Conservation (phyloP, 148 eudicot genomes). For the Vaccinium darrowii region DNA sequence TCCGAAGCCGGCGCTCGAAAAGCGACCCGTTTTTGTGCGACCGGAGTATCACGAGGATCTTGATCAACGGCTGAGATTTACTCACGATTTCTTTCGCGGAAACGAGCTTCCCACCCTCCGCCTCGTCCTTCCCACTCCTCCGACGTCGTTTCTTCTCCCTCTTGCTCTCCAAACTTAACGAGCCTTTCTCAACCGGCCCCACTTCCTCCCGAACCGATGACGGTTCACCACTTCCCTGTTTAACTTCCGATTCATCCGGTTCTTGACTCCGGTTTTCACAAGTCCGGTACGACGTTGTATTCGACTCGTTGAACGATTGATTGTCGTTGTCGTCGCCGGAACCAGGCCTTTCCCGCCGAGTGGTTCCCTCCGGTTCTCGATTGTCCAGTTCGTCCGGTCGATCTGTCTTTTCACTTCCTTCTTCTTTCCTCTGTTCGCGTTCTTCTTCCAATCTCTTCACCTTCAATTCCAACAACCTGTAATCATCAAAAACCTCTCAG, state of each 20-base stretch:
- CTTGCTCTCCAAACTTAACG: background rate
- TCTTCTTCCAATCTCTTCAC: slow-evolving; percentile 46
- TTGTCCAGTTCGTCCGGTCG: slow-evolving; percentile 26
- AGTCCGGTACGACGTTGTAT: slow-evolving; percentile 26
- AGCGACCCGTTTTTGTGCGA: slow-evolving; percentile 48
- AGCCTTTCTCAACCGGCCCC: slow-evolving; percentile 15
- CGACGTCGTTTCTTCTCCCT: slow-evolving; percentile 35
- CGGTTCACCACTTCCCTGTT: background rate
- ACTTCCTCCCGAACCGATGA: slow-evolving; percentile 6
- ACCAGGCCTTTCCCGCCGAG: slow-evolving; percentile 16
- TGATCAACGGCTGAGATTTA: slow-evolving; percentile 41
- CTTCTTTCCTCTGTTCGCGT: slow-evolving; percentile 20
- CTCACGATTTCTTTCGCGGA: slow-evolving; percentile 31
- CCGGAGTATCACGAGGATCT: slow-evolving; percentile 29
- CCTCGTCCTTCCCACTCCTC: slow-evolving; percentile 24
- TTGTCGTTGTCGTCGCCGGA: slow-evolving; percentile 33
- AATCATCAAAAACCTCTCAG: slow-evolving; percentile 26
- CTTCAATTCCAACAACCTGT: slow-evolving; percentile 41
- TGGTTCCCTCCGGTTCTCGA: slow-evolving; percentile 19
- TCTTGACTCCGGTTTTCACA: slow-evolving; percentile 15
- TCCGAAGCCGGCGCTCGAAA: slow-evolving; percentile 42
- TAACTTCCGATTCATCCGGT: slow-evolving; percentile 5
- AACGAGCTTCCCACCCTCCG: slow-evolving; percentile 29
- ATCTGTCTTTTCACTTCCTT: slow-evolving; percentile 23
- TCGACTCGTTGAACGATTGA: slow-evolving; percentile 50